Conservation (phyloP, 106 monocot genomes). For the Chionographis japonica region DNA sequence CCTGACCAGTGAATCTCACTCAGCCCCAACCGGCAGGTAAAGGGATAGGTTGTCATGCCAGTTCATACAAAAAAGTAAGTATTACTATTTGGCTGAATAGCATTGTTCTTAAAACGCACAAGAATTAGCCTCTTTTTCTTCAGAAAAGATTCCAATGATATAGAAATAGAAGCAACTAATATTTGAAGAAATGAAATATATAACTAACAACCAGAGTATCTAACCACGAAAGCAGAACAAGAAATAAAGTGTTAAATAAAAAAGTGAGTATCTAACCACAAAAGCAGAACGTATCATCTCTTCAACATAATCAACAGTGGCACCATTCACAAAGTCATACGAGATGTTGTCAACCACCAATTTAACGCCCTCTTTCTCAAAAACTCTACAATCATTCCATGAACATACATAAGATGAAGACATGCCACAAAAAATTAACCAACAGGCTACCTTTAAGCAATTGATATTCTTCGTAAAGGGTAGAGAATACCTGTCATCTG, state of each 20-base stretch:
- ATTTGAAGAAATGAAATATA: too few species aligned
- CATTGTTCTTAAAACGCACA: too few species aligned
- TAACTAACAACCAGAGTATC: too few species aligned
- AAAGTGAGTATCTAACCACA: slow-evolving; percentile 36
- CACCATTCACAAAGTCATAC: slow-evolving; percentile 97
- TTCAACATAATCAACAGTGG: slow-evolving; percentile 92
- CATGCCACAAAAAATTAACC: neutral
- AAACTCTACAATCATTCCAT: slow-evolving; percentile 46
- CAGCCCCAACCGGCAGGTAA: too few species aligned
- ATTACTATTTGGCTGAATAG: too few species aligned
- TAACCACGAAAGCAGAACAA: slow-evolving; percentile 14
- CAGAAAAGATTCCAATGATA: too few species aligned
- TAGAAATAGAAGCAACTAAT: too few species aligned
- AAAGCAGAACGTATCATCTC: slow-evolving; percentile 93
- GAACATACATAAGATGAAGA: neutral
- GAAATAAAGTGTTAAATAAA: neutral
- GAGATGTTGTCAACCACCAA: slow-evolving; percentile 86
- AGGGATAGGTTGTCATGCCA: too few species aligned
- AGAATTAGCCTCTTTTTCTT: too few species aligned
- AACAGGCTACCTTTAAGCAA: neutral
- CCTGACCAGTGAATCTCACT: too few species aligned
- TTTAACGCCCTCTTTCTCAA: slow-evolving; percentile 88
- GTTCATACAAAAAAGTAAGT: too few species aligned
- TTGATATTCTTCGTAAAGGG: neutral
- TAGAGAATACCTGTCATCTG: slow-evolving; percentile 70